Conservation (phyloP, 345 rosid genomes). For the Arabidopsis arenosa region DNA sequence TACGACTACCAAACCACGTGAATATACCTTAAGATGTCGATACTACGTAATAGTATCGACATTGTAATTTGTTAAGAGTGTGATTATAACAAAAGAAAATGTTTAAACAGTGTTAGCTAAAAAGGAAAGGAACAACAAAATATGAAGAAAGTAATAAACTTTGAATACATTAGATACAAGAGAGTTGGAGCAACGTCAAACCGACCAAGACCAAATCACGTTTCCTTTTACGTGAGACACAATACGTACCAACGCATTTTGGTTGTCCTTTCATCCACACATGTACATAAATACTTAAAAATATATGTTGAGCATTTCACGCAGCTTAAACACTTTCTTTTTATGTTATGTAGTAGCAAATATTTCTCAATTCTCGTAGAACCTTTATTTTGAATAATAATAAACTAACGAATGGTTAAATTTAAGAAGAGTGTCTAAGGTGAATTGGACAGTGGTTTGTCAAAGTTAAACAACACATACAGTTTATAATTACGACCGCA, state of each 20-base stretch:
- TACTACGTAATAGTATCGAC: background rate
- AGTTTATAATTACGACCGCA: background rate
- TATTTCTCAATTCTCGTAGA: too few relatives aligned
- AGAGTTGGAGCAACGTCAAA: conserved; percentile 37
- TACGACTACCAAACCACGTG: conserved; percentile 8
- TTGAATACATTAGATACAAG: conserved; percentile 3
- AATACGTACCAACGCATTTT: conserved; percentile 41
- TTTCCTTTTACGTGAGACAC: conserved; percentile 30
- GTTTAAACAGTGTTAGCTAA: background rate
- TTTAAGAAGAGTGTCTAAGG: background rate
- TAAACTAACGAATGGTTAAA: background rate
- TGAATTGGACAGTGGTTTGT: background rate
- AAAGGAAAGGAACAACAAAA: conserved; percentile 17
- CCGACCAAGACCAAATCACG: conserved; percentile 42
- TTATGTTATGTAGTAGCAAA: too few relatives aligned
- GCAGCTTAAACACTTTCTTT: background rate
- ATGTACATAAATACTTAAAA: background rate
- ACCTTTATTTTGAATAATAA: too few relatives aligned
- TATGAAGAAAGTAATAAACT: background rate
- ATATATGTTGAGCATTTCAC: background rate
- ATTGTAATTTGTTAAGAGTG: background rate
- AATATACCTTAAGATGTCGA: background rate
- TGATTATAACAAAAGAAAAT: background rate
- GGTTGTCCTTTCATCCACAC: conserved; percentile 15
- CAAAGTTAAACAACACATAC: background rate